Evolutionary conservation across 2,329 filamentous ascomycete species (phyloP).

Genomic region (Ambrosiella cleistominuta): DNA sequence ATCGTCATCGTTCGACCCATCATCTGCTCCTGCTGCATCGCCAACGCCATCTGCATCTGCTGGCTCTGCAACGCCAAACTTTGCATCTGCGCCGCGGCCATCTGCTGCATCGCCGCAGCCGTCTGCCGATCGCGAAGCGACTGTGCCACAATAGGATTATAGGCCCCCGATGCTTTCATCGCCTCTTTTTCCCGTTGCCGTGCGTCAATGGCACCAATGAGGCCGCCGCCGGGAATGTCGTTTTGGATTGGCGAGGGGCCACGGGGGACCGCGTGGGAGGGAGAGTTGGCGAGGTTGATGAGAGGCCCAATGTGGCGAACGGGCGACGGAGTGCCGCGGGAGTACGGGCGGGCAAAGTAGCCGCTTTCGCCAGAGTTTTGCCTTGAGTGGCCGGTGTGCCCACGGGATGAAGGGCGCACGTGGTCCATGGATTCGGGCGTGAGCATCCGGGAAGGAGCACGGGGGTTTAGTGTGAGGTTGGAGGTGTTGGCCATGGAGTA

Average conservation of each 20-base stretch:
- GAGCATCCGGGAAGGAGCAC: constrained; percentile 6
- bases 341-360: constrained; percentile 21
- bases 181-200: constrained; percentile 62
- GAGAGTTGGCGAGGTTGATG: background rate
- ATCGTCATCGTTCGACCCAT: background rate
- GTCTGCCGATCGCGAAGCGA: constrained; percentile 54
- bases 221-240: constrained; percentile 23
- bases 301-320: constrained; percentile 1
- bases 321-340: constrained; percentile 23
- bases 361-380: constrained; percentile 24
- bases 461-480: background rate
- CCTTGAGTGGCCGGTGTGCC: constrained; percentile 23
- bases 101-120: constrained; percentile 17
- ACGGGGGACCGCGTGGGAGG: background rate
- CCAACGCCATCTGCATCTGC: constrained; percentile 19
- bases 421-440: constrained; percentile 10
- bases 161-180: constrained; percentile 45
- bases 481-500: constrained; percentile 5
- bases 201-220: constrained; percentile 64
- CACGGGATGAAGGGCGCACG: background rate
- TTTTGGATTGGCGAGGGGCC: background rate
- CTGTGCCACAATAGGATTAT: constrained; percentile 53
- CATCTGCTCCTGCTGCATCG: constrained; percentile 19
- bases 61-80: constrained; percentile 20
- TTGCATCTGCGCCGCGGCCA: constrained; percentile 14